Base-by-base conservation (phyloP, 495 filamentous ascomycete genomes). In the Halenospora varia region DNA sequence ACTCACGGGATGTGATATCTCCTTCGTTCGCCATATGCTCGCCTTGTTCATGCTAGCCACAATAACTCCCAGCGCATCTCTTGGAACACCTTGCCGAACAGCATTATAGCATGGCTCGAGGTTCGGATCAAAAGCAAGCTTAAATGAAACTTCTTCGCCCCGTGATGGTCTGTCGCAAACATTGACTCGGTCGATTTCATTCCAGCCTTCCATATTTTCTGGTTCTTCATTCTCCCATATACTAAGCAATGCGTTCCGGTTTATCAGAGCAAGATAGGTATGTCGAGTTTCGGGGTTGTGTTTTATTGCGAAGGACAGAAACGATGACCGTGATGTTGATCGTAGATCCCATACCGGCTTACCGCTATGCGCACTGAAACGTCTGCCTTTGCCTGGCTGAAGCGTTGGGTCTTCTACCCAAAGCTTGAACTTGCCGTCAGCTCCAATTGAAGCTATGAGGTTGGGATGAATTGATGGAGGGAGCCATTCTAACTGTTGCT, bases 331-430 rank as follows among this genome's bases (percentile, higher is more conserved):
- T 22, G 83, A 77, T 22, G 75, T 71, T 26, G 85, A 66, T n/a
- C 66, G 69, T 17, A 73, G 65, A 41, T 70, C 65, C 24, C 57
- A 70, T 47, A 74, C 55, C 56, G 26, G 69, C 57, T 49, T 62
- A 48, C 57, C 72, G 61, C 19, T 62, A 50, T 51, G 69, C 55
- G 63, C 70, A 65, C 82, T 85, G 75, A 96, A 97, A 46, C 90
- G 85, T n/a, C 84, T 78, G 44, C 90, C 89, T 20, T 79, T 83
- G 54, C 78, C 79, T 2, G 85, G 84, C 8, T 84, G 74, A 52
- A 92, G 85, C 15, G 82, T 83, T 22, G 86, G 83, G 68, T 95
- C 89, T 75, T 96, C 92, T 60, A 87, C 84, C 92, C 92, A 97
- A 25, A 96, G 75, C 68, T 89, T 91, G 72, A 92, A 89, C 67